phyloP scores from a whole-genome alignment of 345 rosid genomes.

The Salix viminalis region DNA sequence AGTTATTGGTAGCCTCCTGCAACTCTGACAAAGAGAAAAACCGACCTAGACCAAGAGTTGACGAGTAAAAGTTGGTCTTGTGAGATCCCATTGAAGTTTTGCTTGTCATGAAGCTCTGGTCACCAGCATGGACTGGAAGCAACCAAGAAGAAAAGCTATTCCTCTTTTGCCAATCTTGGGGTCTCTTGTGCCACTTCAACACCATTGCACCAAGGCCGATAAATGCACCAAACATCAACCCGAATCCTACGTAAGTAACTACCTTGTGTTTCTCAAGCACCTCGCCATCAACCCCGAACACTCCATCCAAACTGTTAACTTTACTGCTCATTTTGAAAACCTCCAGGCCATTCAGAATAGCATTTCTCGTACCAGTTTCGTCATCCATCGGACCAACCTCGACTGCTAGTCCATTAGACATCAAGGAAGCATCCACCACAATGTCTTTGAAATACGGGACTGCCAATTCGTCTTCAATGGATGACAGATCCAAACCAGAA shows the following conservation, averaged over 20 bases:
- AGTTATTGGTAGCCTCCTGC: constrained; percentile 70
- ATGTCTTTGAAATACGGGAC: constrained; percentile 67
- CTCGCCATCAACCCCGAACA: constrained; percentile 62
- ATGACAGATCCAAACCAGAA: constrained; percentile 63
- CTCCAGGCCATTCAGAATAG: constrained; percentile 71
- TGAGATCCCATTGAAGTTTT: constrained; percentile 50
- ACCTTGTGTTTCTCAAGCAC: constrained; percentile 32
- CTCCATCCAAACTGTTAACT: constrained; percentile 70
- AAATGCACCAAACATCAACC: constrained; percentile 85
- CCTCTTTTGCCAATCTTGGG: constrained; percentile 79
- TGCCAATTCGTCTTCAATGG: constrained; percentile 36
- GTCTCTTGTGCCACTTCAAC: constrained; percentile 69
- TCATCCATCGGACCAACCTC: constrained; percentile 63
- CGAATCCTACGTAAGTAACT: constrained; percentile 74
- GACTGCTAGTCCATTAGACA: constrained; percentile 40
- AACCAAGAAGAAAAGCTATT: constrained; percentile 83
- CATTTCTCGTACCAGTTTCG: constrained; percentile 48
- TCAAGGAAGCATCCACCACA: constrained; percentile 51
- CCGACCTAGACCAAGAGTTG: constrained; percentile 64
- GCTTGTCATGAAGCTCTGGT: constrained; percentile 60
- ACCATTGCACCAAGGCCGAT: constrained; percentile 84
- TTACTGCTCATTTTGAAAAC: constrained; percentile 70
- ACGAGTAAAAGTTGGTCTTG: constrained; percentile 48
- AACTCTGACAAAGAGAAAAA: constrained; percentile 60
- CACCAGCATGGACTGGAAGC: constrained; percentile 69